A percentile compares a stretch with the other conserved stretches of the same genome.
phyloP scores from a whole-genome alignment of 805 yeast genomes.

The Candida insectalens region DNA sequence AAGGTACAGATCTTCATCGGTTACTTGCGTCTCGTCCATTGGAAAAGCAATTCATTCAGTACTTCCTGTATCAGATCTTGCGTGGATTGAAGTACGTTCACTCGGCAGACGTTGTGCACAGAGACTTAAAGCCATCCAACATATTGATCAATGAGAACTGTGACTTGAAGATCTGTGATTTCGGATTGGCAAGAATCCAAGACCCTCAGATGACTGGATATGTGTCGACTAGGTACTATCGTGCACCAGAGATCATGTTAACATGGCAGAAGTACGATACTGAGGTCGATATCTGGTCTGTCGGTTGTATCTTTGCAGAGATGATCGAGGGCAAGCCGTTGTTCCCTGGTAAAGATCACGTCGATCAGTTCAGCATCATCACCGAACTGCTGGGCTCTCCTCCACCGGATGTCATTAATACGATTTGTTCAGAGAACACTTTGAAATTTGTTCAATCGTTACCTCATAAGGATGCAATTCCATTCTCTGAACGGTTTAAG shows the following conservation, averaged over 20 bases:
- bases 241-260: slow-evolving; percentile 98
- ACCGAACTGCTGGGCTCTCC: slow-evolving; percentile 92
- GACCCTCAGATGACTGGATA: slow-evolving; percentile 99
- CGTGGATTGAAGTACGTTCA: slow-evolving; percentile 93
- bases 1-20: slow-evolving; percentile 94
- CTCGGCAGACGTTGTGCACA: slow-evolving; percentile 89
- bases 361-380: slow-evolving; percentile 93
- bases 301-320: slow-evolving; percentile 95
- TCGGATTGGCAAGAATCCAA: slow-evolving; percentile 93
- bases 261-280: slow-evolving; percentile 98
- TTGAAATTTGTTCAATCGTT: slow-evolving; percentile 86
- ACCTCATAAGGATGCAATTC: slow-evolving; percentile 89
- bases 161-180: slow-evolving; percentile 90
- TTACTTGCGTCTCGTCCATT: slow-evolving; percentile 86
- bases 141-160: slow-evolving; percentile 84
- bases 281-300: slow-evolving; percentile 97
- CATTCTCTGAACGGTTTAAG: slow-evolving; percentile 72
- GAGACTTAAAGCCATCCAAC: slow-evolving; percentile 66
- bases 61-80: slow-evolving; percentile 88
- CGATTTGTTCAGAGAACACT: slow-evolving; percentile 93
- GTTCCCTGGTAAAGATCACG: slow-evolving; percentile 97
- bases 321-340: slow-evolving; percentile 96
- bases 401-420: slow-evolving; percentile 90
- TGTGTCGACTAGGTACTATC: slow-evolving; percentile 88
- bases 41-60: slow-evolving; percentile 93